Evolutionary conservation across 805 yeast species (phyloP).

Genomic region (Candida michaelii): DNA sequence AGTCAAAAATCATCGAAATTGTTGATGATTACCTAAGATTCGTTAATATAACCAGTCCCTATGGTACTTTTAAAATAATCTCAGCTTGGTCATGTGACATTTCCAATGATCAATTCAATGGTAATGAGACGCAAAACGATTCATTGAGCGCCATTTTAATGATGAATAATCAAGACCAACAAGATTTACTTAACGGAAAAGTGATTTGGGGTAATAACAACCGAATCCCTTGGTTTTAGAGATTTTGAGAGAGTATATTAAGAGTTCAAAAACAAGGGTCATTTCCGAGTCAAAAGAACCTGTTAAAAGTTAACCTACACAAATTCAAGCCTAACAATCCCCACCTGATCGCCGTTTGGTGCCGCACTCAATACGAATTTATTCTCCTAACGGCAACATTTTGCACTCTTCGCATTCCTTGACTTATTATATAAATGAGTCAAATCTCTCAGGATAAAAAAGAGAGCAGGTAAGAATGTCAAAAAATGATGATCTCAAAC

Average conservation of each 20-base stretch:
- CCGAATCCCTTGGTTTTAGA: conserved; percentile 43
- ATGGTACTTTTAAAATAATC: conserved; percentile 1
- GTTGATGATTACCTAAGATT: conserved; percentile 12
- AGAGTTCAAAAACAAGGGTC: too few species aligned
- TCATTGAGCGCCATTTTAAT: conserved; percentile 37
- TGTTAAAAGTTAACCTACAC: too few species aligned
- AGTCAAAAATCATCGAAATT: conserved; percentile 3
- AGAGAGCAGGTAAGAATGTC: background rate
- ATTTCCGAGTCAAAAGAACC: too few species aligned
- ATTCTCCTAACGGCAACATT: too few species aligned
- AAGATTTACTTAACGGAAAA: conserved; percentile 23
- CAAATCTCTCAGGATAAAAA: background rate
- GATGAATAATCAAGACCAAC: conserved; percentile 25
- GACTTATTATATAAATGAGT: background rate
- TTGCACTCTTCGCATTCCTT: too few species aligned
- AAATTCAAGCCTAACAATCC: too few species aligned
- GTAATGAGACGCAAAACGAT: conserved; percentile 22
- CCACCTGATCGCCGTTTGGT: too few species aligned
- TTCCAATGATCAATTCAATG: conserved; percentile 2
- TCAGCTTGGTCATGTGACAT: conserved; percentile 34
- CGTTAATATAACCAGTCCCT: background rate
- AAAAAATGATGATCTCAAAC: background rate
- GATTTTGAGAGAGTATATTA: too few species aligned
- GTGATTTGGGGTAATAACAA: conserved; percentile 43
- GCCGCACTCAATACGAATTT: too few species aligned